Conservation (phyloP, 116 monocot species). For the Trichopus zeylanicus region DNA sequence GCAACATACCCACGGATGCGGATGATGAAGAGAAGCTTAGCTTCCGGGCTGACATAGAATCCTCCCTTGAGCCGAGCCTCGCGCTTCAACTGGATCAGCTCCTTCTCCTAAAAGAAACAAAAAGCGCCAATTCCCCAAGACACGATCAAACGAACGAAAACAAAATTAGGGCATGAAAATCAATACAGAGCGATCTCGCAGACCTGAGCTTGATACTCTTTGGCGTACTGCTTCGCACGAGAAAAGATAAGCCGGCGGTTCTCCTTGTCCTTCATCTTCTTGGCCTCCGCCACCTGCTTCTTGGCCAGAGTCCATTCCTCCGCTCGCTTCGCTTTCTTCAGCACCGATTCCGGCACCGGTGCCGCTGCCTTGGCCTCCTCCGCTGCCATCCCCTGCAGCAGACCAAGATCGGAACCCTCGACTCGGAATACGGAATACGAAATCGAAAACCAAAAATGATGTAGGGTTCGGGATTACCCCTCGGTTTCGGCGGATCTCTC, state of each 20-base stretch:
- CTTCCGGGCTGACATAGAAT: conserved; percentile 54
- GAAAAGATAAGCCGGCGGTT: conserved; percentile 37
- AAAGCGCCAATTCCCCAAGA: neutral
- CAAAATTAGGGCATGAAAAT: neutral
- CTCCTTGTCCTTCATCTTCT: conserved; percentile 23
- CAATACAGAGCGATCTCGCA: neutral
- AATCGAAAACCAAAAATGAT: too few species aligned
- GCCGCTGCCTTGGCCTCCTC: too few species aligned
- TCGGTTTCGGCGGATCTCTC: too few species aligned
- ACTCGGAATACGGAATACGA: too few species aligned
- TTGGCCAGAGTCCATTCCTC: conserved; percentile 43
- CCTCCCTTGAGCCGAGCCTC: conserved; percentile 51
- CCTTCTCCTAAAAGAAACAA: conserved; percentile 30
- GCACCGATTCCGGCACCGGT: too few species aligned
- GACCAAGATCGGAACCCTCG: too few species aligned
- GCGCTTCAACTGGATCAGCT: conserved; percentile 46
- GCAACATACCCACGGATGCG: conserved; percentile 32
- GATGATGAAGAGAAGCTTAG: conserved; percentile 42
- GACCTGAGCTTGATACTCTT: conserved; percentile 41
- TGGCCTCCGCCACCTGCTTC: conserved; percentile 14
- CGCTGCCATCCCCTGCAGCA: too few species aligned
- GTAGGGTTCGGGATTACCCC: too few species aligned
- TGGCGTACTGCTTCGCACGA: conserved; percentile 35
- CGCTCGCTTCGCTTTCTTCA: conserved; percentile 31
- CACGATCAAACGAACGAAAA: neutral